Evolutionary conservation across 495 filamentous ascomycete species (phyloP).

Genomic region (Xylaria longipes): DNA sequence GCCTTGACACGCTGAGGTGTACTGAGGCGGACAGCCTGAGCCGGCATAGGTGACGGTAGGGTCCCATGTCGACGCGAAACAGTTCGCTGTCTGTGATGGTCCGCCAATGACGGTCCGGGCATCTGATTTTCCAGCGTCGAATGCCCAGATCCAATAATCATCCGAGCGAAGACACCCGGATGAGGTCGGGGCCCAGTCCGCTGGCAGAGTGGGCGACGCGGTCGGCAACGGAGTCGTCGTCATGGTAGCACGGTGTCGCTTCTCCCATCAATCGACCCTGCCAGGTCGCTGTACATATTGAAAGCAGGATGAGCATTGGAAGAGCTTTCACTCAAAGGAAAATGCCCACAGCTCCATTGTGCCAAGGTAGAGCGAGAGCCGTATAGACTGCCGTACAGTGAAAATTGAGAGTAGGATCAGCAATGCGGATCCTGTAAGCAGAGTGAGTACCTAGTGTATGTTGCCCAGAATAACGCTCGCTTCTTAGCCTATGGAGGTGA

Average conservation of each 20-base stretch:
- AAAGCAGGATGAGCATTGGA: conserved; percentile 5
- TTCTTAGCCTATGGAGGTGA: neutral
- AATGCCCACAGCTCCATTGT: neutral
- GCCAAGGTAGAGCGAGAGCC: neutral
- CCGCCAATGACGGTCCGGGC: conserved; percentile 40
- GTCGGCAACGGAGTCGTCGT: conserved; percentile 12
- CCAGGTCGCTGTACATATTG: neutral
- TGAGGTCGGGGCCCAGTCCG: conserved; percentile 30
- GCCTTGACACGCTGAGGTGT: conserved; percentile 36
- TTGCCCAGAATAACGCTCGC: neutral
- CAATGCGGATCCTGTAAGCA: neutral
- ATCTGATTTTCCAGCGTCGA: conserved; percentile 2
- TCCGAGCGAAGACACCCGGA: conserved; percentile 29
- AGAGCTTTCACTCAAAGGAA: neutral
- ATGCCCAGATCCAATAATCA: conserved; percentile 43
- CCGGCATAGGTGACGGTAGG: conserved; percentile 31
- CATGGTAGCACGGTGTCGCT: neutral
- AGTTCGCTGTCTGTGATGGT: conserved; percentile 36
- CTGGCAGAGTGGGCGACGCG: conserved; percentile 24
- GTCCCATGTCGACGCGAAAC: conserved; percentile 37
- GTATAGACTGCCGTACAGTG: neutral
- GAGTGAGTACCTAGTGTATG: neutral
- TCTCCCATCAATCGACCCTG: neutral
- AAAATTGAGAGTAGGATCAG: neutral
- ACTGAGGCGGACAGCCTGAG: conserved; percentile 33